Base-by-base conservation (phyloP, 2,329 filamentous ascomycete genomes). In the Thielaviopsis cerberus region DNA sequence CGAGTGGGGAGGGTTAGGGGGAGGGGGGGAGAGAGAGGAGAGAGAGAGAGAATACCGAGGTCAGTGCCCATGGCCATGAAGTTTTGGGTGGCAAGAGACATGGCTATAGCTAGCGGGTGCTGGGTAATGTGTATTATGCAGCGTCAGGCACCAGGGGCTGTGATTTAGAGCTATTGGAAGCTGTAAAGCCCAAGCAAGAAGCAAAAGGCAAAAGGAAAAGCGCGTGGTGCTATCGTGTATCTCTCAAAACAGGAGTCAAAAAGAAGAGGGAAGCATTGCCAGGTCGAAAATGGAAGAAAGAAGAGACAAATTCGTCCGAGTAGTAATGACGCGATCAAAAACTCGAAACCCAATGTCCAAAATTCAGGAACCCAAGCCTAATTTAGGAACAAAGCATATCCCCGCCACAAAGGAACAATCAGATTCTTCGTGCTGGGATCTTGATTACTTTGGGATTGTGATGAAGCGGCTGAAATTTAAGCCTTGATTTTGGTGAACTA, bases 1-100 rank as follows among this genome's bases (percentile, higher is more conserved):
- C n/a, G n/a, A n/a, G n/a, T n/a, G n/a, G n/a, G n/a, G 1, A 83
- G 71, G 2, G 79, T 80, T 64, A 73, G 79, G 80, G 63, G 22
- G n/a, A 48, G 34, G 23, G 23, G 50, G 26, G 11, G n/a, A 24
- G 10, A 27, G 27, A 7, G 24, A 17, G 41, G 27, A 7, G 24
- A 17, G 23, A 53, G 4, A 23, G 8, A 11, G 41, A 24, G 64
- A 69, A 58, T 69, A 76, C 75, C 69, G 25, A 71, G 69, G 60
- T 77, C 74, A 22, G 72, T 74, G 45, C 71, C 71, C 60, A 76
- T 77, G 60, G 69, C 69, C 53, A 75, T 69, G 61, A 58, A 48
- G 22, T 55, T 59, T 25, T 51, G 24, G 6, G 52, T 54, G 24
- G 52, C 51, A 17, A 30, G 30, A 4, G 51, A 30, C 59, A 61